Evolutionary conservation across 1,284 basidiomycete genomes (phyloP), one percentile per base, ranked within the genome.

Genomic region (Irpex sp.): DNA sequence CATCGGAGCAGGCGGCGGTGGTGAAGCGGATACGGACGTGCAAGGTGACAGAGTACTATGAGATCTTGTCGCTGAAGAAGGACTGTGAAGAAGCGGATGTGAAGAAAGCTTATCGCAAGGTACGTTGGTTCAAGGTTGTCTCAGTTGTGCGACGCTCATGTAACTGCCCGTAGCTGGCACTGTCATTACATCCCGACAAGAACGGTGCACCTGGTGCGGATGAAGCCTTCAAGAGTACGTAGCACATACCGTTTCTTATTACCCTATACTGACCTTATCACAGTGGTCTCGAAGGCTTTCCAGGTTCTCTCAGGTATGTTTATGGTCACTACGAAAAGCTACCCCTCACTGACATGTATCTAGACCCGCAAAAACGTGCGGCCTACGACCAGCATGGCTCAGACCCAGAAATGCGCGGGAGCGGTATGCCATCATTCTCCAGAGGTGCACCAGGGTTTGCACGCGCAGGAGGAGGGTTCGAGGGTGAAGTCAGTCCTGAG

Each of bases 281-380:
- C 36, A 98, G 96, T 96, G 86, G 96, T 99, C 12, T 98, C 95
- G 0, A 99, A 98, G 76, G 96, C 96, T 5, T 98, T 98, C 75
- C 94, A 96, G 72, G 88, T 98, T 5, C 79, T 98, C 18, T 97
- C 94, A 69, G 88, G 88, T 86, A 69, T 57, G 75, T 57, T 14
- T 18, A 21, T 56, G 53, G 56, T 23, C 21, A 2, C 28, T 39
- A 7, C 37, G 42, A 42, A 18, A 59, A 59, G 49, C 23, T 18
- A 59, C 39, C 45, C 47, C 57, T 18, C 45, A 42, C 58, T 58
- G 18, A 19, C 55, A 66, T 60, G 47, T 60, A 59, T 39, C n/a
- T 64, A 87, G 96, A 98, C 75, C 78, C 90, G 49, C 90, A 97
- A 77, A 96, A 98, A 74, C 88, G 96, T 63, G 85, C 91, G n/a